phyloP scores from a whole-genome alignment of 345 rosid genomes.

The Salix exigua region DNA sequence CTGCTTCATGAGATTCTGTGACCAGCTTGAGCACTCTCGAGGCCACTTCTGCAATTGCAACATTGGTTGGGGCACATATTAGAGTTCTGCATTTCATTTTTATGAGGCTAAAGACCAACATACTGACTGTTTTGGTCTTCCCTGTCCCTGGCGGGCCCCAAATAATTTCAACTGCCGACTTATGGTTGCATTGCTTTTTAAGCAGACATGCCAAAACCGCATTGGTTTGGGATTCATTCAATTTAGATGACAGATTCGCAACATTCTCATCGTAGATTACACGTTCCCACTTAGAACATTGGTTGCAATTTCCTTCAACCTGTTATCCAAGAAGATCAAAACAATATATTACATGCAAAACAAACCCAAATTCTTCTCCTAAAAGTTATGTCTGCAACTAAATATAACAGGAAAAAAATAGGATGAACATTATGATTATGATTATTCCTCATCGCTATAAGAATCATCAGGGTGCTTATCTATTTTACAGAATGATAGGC shows the following conservation, averaged over 20 bases:
- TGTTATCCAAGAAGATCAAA: slow-evolving; percentile 8
- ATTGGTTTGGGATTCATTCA: slow-evolving; percentile 35
- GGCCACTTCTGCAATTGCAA: slow-evolving; percentile 45
- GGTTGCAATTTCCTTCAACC: slow-evolving; percentile 26
- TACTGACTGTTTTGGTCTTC: slow-evolving; percentile 41
- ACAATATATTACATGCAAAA: neutral
- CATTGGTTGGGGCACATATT: slow-evolving; percentile 48
- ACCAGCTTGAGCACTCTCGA: slow-evolving; percentile 38
- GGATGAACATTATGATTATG: neutral
- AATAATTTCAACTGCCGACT: slow-evolving; percentile 32
- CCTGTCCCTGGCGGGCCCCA: slow-evolving; percentile 68
- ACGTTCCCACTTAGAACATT: neutral
- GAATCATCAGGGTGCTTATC: neutral
- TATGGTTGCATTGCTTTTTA: slow-evolving; percentile 24
- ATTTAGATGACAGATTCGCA: neutral
- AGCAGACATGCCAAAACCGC: slow-evolving; percentile 28
- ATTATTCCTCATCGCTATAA: neutral
- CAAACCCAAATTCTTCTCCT: neutral
- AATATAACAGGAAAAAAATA: neutral
- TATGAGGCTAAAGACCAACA: slow-evolving; percentile 31
- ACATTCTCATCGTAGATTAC: neutral
- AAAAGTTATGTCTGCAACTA: neutral
- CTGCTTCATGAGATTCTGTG: slow-evolving; percentile 12
- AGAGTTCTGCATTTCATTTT: slow-evolving; percentile 35
- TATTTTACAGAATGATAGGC: neutral